Evolutionary conservation across 306 rosid genomes (phyloP).

Genomic region (Lathyrus oleraceus): DNA sequence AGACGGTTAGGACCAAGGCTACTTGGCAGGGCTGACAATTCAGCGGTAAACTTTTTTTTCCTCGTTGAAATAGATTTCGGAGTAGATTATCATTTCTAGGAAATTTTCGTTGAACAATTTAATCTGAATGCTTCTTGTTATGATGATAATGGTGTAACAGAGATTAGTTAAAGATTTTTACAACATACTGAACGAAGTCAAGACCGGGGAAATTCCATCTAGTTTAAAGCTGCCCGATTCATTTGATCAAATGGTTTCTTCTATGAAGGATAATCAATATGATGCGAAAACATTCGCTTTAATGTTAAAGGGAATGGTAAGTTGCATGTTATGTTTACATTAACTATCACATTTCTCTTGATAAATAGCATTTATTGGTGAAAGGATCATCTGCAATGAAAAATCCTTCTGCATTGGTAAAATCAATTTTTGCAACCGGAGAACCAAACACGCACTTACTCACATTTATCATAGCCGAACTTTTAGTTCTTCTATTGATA

Average conservation of each 20-base stretch:
- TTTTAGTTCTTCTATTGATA: not conserved
- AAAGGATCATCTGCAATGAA: conserved; percentile 30
- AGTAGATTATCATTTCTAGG: not conserved
- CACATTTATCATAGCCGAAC: not conserved
- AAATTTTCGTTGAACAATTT: conserved; percentile 32
- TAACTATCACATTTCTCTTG: conserved; percentile 4
- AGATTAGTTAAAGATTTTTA: conserved; percentile 84
- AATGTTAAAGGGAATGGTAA: conserved; percentile 84
- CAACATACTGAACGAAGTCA: conserved; percentile 84
- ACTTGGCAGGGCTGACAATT: conserved; percentile 91
- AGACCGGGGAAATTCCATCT: conserved; percentile 67
- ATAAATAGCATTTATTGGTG: conserved; percentile 10
- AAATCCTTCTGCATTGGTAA: no score
- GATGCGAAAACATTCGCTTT: conserved; percentile 83
- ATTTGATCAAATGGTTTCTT: conserved; percentile 79
- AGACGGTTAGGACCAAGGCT: conserved; percentile 95
- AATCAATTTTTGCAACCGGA: no score
- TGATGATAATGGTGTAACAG: conserved; percentile 53
- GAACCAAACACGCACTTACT: no score
- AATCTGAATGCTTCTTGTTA: conserved; percentile 40
- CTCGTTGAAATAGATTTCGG: conserved; percentile 4
- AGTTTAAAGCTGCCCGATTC: conserved; percentile 78
- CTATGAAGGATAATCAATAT: conserved; percentile 78
- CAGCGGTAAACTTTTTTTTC: conserved; percentile 63
- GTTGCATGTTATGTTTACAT: conserved; percentile 29